Evolutionary conservation across 768 basidiomycete species (phyloP).

Genomic region (Termitomyces sp.): DNA sequence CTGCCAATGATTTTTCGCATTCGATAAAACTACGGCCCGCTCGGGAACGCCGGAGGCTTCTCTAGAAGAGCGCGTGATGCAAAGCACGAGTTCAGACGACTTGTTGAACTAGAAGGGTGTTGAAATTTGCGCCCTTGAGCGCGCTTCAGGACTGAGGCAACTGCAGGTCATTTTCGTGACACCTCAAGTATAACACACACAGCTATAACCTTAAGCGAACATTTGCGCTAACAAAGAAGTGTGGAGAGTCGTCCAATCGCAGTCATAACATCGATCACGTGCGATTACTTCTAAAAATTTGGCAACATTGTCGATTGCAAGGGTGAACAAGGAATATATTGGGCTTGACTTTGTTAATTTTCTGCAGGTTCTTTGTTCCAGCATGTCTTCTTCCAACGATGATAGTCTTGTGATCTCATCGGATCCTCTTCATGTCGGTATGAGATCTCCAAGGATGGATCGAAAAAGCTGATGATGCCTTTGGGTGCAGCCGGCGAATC

Average conservation of each 20-base stretch:
- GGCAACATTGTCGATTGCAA: background rate
- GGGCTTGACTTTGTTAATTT: background rate
- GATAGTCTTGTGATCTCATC: conserved; percentile 54
- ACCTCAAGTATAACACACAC: background rate
- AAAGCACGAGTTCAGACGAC: background rate
- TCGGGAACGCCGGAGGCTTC: background rate
- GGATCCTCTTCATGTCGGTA: conserved; percentile 57
- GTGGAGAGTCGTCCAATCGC: background rate
- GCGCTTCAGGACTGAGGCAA: background rate
- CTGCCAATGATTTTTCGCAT: background rate
- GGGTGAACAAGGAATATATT: background rate
- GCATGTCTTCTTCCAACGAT: conserved; percentile 20
- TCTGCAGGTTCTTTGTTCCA: background rate
- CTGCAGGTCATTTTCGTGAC: background rate
- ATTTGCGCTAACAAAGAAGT: background rate
- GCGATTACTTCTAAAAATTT: background rate
- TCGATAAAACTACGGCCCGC: conserved; percentile 5
- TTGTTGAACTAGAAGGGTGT: background rate
- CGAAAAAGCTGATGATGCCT: conserved; percentile 3
- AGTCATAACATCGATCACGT: conserved; percentile 12
- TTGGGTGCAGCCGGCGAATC: conserved; percentile 70
- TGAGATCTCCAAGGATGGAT: background rate
- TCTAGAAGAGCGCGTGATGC: conserved; percentile 1
- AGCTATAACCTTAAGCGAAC: background rate
- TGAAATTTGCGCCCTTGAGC: background rate